Evolutionary conservation across 164 flowering plant species (phyloP), one percentile per base, ranked within the genome.

Genomic region (Pachysandra terminalis): DNA sequence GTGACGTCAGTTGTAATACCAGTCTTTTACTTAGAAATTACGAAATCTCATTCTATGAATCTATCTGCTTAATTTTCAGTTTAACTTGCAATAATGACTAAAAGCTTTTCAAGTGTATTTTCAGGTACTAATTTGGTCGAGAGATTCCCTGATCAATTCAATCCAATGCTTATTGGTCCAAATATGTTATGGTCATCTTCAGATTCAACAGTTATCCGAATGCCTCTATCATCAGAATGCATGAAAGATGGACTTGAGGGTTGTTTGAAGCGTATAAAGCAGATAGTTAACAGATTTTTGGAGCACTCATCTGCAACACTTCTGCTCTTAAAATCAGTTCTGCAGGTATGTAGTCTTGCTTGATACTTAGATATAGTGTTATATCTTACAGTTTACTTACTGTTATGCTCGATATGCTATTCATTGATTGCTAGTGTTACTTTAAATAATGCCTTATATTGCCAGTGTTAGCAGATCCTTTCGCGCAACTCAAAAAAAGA

Each of bases 141-240:
- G 68, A 82, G 90, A 52, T 95, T 95, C 72, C 71, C 67, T 67
- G 99, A 95, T 82, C 99, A 95, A 65, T 95, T 95, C 78, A 82
- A 66, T 73, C 94, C 99, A 57, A 80, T 95, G 96, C 73, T 92
- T 62, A 78, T 86, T 73, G 83, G 76, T 70, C 83, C 81, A 64
- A 80, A 77, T 61, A 75, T 78, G 79, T 73, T 86, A 28, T 89
- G 90, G 87, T 78, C 84, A 45, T 75, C 81, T 55, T 68, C 80
- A 35, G 85, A 89, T 74, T 84, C 87, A 26, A 91, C 93, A 16
- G 64, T 95, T 64, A 83, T 95, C 55, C 94, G 99, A 70, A 86
- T 95, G 97, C 97, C 99, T 68, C 77, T 95, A 48, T 87, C 97
- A 71, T 74, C 89, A 51, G 85, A 82, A 63, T 85, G 76, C 78